Evolutionary conservation across 495 filamentous ascomycete genomes (phyloP).

Genomic region (Aspergillus campestris): DNA sequence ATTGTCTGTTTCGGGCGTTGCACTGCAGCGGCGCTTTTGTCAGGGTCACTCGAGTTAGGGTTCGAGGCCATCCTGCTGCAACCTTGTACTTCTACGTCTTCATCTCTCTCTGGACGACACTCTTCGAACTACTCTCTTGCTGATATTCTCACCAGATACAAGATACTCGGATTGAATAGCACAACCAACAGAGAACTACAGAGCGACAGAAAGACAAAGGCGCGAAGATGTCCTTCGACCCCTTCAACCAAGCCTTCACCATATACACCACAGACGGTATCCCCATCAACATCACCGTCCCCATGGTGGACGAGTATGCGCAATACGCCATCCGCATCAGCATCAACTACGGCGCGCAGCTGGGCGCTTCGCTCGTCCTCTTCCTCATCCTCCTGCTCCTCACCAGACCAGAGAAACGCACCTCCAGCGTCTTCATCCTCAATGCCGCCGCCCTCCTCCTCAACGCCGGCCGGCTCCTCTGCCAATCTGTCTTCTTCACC

Average conservation of each 20-base stretch:
- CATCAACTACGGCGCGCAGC: constrained; percentile 65
- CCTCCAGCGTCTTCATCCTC: constrained; percentile 52
- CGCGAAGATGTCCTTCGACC: constrained; percentile 37
- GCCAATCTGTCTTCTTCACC: constrained; percentile 51
- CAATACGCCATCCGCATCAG: constrained; percentile 43
- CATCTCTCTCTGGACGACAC: not conserved
- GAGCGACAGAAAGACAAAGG: not conserved
- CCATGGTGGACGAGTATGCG: constrained; percentile 39
- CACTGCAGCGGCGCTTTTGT: constrained; percentile 5
- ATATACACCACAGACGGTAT: constrained; percentile 44
- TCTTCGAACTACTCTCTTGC: no score
- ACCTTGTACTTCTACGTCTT: not conserved
- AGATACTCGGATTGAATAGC: no score
- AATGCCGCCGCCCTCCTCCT: constrained; percentile 53
- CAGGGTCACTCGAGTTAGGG: no score
- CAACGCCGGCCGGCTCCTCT: constrained; percentile 52
- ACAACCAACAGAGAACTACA: no score
- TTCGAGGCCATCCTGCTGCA: not conserved
- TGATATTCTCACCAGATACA: no score
- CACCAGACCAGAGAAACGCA: constrained; percentile 53
- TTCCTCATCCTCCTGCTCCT: constrained; percentile 56
- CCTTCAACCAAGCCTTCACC: constrained; percentile 49
- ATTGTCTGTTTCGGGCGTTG: constrained; percentile 25
- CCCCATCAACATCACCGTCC: constrained; percentile 40
- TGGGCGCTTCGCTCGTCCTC: constrained; percentile 65